A percentile compares a stretch with the other conserved stretches of the same genome.
Conservation (phyloP, 306 rosid genomes). For the Adenanthera pavonina region DNA sequence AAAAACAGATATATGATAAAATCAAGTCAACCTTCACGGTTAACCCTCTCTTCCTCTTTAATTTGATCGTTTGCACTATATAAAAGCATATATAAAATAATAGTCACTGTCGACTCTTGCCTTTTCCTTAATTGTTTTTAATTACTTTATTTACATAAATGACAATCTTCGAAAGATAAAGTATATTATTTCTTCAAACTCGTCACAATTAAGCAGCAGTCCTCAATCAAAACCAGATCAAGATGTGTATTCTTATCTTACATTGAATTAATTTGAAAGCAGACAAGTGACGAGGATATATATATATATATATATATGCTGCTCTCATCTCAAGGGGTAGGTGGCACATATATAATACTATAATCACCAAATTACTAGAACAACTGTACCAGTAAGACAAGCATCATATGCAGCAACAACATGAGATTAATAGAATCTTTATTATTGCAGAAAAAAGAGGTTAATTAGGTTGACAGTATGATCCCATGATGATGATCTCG, state of each 20-base stretch:
- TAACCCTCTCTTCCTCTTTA: background rate
- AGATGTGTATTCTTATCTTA: background rate
- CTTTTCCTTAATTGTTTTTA: background rate
- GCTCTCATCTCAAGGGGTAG: background rate
- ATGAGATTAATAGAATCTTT: slow-evolving; percentile 34
- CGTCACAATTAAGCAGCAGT: too few species aligned
- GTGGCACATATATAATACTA: background rate
- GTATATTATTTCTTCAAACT: too few species aligned
- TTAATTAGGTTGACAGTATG: slow-evolving; percentile 15
- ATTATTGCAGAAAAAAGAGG: slow-evolving; percentile 30
- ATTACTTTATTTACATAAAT: background rate
- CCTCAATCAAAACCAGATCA: background rate
- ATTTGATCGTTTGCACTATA: background rate
- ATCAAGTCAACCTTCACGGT: background rate
- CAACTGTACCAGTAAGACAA: slow-evolving; percentile 12
- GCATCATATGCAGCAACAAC: slow-evolving; percentile 15
- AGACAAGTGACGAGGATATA: background rate
- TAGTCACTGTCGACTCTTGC: background rate
- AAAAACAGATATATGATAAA: background rate
- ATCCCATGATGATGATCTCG: background rate
- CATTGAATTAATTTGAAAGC: background rate
- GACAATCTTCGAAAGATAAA: too few species aligned
- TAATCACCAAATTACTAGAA: background rate
- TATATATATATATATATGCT: too few species aligned
- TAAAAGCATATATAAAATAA: background rate